A percentile compares a stretch with the other conserved stretches of the same genome.
These are phyloP conservation scores for Linnemannia exigua DNA, from an alignment of 192 early-diverging fungal species.

Conservation along the genomic window DNA sequence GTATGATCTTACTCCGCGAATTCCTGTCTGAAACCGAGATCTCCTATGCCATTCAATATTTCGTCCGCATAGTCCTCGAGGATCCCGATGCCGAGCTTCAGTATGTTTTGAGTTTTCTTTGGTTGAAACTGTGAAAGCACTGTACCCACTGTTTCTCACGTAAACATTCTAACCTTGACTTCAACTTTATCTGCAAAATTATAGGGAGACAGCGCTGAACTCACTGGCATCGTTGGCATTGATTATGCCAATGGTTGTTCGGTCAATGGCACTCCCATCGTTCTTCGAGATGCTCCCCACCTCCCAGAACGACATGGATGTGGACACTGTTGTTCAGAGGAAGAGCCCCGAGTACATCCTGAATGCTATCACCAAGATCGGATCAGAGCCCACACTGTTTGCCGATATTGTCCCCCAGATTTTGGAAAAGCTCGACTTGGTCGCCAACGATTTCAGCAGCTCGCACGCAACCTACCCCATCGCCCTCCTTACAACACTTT, in stretches of 20 bases:
- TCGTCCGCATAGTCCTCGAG: conserved; percentile 63
- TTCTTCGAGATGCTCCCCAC: conserved; percentile 69
- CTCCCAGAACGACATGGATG: conserved; percentile 46
- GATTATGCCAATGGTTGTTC: conserved; percentile 60
- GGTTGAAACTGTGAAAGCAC: too few species aligned
- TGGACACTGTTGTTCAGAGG: conserved; percentile 37
- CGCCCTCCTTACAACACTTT: conserved; percentile 61
- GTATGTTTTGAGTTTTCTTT: conserved; percentile 24
- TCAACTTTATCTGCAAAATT: neutral
- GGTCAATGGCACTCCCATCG: conserved; percentile 65
- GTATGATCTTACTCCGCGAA: conserved; percentile 69
- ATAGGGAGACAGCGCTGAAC: conserved; percentile 63
- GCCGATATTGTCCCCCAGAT: conserved; percentile 57
- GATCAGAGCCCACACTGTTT: conserved; percentile 63
- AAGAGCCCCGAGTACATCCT: conserved; percentile 57
- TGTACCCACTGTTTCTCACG: too few species aligned
- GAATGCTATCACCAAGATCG: conserved; percentile 61
- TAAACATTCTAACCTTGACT: neutral
- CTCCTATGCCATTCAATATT: conserved; percentile 63
- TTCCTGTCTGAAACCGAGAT: conserved; percentile 74
- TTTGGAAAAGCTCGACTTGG: conserved; percentile 65
- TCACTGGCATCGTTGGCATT: conserved; percentile 60
- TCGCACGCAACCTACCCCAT: conserved; percentile 59
- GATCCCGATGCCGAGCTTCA: conserved; percentile 65
- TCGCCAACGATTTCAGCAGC: conserved; percentile 34